These are phyloP conservation scores for Tympanopsis confertula DNA, from an alignment of 2,329 filamentous ascomycete genomes.

Conservation along the genomic window DNA sequence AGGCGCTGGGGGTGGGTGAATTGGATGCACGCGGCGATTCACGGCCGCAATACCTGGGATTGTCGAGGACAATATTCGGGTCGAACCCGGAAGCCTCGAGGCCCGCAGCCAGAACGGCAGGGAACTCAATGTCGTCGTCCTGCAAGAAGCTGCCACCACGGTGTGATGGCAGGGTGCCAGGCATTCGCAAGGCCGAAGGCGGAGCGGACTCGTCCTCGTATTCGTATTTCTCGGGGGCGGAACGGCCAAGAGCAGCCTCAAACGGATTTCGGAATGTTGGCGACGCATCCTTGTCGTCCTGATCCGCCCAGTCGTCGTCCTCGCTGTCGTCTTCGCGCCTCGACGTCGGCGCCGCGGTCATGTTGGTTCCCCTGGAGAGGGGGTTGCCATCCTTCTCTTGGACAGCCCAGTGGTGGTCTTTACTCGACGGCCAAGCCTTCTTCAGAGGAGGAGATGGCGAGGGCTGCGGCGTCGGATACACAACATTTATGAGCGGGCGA, in stretches of 20 bases:
- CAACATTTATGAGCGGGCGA: constrained; percentile 46
- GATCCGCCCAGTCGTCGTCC: constrained; percentile 20
- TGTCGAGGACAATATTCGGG: constrained; percentile 56
- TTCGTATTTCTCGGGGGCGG: not conserved
- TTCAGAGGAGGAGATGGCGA: constrained; percentile 36
- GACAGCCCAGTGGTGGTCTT: constrained; percentile 22
- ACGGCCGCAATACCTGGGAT: constrained; percentile 50
- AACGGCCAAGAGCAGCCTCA: not conserved
- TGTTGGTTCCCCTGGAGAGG: constrained; percentile 31
- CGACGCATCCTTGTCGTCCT: constrained; percentile 11
- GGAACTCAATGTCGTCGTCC: constrained; percentile 59
- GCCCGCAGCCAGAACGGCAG: constrained; percentile 57
- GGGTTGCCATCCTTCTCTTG: constrained; percentile 27
- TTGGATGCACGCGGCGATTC: constrained; percentile 52
- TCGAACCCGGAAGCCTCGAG: constrained; percentile 61
- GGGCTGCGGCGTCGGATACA: constrained; percentile 44
- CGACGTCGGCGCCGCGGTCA: constrained; percentile 11
- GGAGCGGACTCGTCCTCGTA: not conserved
- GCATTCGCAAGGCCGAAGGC: not conserved
- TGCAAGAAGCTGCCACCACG: not conserved
- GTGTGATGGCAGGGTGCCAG: not conserved
- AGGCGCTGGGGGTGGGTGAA: constrained; percentile 25
- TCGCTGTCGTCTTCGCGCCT: constrained; percentile 16
- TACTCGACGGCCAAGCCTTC: constrained; percentile 12
- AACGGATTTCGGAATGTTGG: not conserved